Conservation (phyloP, 306 rosid genomes). For the Lagenaria siceraria region DNA sequence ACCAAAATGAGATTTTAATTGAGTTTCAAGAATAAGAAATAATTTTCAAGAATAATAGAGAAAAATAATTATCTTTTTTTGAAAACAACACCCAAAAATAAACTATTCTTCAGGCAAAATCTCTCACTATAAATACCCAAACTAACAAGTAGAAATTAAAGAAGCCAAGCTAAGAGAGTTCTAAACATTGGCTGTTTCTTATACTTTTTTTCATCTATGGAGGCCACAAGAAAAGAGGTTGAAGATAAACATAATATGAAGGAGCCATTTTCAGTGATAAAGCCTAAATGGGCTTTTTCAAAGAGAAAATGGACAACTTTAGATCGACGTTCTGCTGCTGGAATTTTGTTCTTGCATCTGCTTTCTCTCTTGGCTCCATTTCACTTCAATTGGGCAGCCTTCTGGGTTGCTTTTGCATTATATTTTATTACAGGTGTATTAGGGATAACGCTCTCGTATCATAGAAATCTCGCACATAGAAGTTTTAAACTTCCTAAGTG, state of each 20-base stretch:
- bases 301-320: conserved; percentile 1
- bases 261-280: not conserved
- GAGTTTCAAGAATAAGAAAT: no score
- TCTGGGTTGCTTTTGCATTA: conserved; percentile 43
- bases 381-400: conserved; percentile 47
- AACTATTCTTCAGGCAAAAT: no score
- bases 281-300: not conserved
- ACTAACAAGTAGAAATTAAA: not conserved
- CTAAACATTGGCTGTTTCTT: not conserved
- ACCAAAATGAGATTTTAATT: no score
- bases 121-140: not conserved
- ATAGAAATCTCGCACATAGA: conserved; percentile 65
- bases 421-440: conserved; percentile 55
- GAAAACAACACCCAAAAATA: no score
- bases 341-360: conserved; percentile 28
- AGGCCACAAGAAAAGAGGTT: not conserved
- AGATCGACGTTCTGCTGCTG: not conserved
- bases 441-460: conserved; percentile 68
- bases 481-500: conserved; percentile 81
- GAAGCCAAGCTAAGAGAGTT: not conserved
- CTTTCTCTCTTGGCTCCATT: conserved; percentile 63
- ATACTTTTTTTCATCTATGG: not conserved
- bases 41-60: no score
- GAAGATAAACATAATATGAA: not conserved
- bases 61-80: no score